Percentiles rank a stretch among this genome's conserved stretches.
Conservation (phyloP, 805 yeast species). For the Lipomyces mesembrius region DNA sequence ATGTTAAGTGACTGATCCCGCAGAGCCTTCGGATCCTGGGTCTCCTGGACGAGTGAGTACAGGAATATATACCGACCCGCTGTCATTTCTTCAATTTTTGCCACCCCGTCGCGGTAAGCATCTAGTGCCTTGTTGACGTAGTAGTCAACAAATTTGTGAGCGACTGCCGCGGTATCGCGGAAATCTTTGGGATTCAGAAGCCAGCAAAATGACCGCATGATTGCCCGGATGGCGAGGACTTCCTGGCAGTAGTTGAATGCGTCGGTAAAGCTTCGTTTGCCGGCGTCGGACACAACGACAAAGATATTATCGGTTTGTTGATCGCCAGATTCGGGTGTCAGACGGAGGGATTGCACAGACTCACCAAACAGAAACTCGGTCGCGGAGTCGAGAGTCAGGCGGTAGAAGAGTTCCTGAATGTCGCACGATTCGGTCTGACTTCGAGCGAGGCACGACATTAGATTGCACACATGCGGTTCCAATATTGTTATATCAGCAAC, state of each 20-base stretch:
- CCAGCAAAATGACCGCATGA: constrained; percentile 38
- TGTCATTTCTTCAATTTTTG: neutral
- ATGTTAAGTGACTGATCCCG: constrained; percentile 59
- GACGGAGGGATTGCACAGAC: constrained; percentile 39
- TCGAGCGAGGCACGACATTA: constrained; percentile 31
- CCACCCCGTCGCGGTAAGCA: neutral
- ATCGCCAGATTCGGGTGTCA: constrained; percentile 13
- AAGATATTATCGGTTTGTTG: neutral
- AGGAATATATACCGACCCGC: constrained; percentile 51
- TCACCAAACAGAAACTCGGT: constrained; percentile 47
- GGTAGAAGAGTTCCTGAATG: constrained; percentile 42
- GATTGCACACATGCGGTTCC: constrained; percentile 40
- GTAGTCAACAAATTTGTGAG: constrained; percentile 48
- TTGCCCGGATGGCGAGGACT: constrained; percentile 33
- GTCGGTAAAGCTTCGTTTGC: constrained; percentile 35
- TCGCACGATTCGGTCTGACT: constrained; percentile 38
- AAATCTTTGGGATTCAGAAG: constrained; percentile 42
- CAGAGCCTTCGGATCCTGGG: constrained; percentile 54
- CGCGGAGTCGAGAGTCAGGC: constrained; percentile 46
- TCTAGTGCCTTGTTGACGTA: constrained; percentile 50
- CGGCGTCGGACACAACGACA: constrained; percentile 26
- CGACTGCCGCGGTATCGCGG: constrained; percentile 43
- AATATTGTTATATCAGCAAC: constrained; percentile 41
- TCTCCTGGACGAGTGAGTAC: constrained; percentile 55
- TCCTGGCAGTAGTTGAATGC: constrained; percentile 40